Percentiles rank a stretch among this genome's conserved stretches.
Evolutionary conservation across 345 rosid species (phyloP).

Genomic region (Citrus reticulata): DNA sequence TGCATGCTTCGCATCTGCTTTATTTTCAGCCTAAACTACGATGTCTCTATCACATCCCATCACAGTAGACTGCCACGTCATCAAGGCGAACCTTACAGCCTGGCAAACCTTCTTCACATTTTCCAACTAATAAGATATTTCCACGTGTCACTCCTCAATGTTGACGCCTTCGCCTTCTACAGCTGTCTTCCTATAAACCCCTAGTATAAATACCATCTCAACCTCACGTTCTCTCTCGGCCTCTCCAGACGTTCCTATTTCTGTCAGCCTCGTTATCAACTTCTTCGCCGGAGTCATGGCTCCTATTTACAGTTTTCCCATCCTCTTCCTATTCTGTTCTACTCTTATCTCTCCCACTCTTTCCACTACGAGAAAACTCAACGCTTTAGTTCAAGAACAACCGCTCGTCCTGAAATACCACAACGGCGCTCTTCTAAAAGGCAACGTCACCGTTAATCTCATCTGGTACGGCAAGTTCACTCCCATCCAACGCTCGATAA

Average conservation of each 20-base stretch:
- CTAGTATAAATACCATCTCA: conserved; percentile 12
- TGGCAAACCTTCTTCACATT: conserved; percentile 1
- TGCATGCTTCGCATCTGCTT: neutral
- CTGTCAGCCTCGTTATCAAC: neutral
- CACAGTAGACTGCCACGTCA: conserved; percentile 14
- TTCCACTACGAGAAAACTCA: conserved; percentile 16
- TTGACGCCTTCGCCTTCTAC: conserved; percentile 19
- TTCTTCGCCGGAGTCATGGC: conserved; percentile 27
- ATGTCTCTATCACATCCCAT: neutral
- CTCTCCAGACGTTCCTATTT: too few relatives aligned
- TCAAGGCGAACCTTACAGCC: conserved; percentile 9
- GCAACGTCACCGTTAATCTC: conserved; percentile 61
- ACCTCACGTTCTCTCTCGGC: neutral
- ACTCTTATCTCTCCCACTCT: conserved; percentile 15
- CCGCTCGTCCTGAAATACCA: conserved; percentile 71
- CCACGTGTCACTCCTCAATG: conserved; percentile 14
- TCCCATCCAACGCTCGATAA: conserved; percentile 60
- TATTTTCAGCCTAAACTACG: neutral
- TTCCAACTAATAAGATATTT: neutral
- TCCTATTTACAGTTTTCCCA: conserved; percentile 30
- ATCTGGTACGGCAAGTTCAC: conserved; percentile 86
- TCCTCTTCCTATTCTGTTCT: conserved; percentile 18
- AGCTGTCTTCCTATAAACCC: conserved; percentile 17
- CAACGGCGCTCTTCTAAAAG: conserved; percentile 59
- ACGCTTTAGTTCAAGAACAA: conserved; percentile 66